Evolutionary conservation across 2,329 filamentous ascomycete genomes (phyloP).

Genomic region (Juglanconis juglandina): DNA sequence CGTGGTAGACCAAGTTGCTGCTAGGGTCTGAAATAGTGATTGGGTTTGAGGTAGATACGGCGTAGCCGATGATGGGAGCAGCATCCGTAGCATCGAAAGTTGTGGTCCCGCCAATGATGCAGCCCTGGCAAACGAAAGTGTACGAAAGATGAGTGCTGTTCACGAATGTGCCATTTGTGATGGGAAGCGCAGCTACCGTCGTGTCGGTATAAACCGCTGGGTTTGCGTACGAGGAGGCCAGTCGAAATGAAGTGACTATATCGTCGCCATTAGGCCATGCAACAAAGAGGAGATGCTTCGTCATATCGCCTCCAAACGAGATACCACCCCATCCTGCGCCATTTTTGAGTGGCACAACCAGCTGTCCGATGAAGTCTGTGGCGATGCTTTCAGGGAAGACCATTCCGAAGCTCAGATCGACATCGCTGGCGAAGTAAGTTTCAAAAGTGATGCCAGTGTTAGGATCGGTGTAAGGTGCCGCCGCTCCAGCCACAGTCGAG

Average conservation of each 20-base stretch:
- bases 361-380: conserved; percentile 52
- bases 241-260: conserved; percentile 25
- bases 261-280: conserved; percentile 40
- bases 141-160: conserved; percentile 45
- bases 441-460: conserved; percentile 40
- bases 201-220: conserved; percentile 36
- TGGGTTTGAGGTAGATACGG: conserved; percentile 32
- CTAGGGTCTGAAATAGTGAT: conserved; percentile 29
- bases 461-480: conserved; percentile 32
- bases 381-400: conserved; percentile 45
- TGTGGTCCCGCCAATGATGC: conserved; percentile 28
- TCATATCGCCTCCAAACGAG: conserved; percentile 40
- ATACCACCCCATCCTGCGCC: conserved; percentile 48
- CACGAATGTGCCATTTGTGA: conserved; percentile 43
- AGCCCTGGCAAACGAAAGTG: conserved; percentile 45
- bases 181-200: conserved; percentile 34
- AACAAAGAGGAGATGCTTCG: conserved; percentile 39
- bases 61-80: conserved; percentile 35
- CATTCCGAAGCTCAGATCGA: conserved; percentile 46
- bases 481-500: conserved; percentile 22
- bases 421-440: conserved; percentile 28
- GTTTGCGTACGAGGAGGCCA: conserved; percentile 34
- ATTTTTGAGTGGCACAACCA: conserved; percentile 37
- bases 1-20: conserved; percentile 37
- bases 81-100: conserved; percentile 25